phyloP scores from a whole-genome alignment of 208 protist genomes.

The Phytomonas serpens region DNA sequence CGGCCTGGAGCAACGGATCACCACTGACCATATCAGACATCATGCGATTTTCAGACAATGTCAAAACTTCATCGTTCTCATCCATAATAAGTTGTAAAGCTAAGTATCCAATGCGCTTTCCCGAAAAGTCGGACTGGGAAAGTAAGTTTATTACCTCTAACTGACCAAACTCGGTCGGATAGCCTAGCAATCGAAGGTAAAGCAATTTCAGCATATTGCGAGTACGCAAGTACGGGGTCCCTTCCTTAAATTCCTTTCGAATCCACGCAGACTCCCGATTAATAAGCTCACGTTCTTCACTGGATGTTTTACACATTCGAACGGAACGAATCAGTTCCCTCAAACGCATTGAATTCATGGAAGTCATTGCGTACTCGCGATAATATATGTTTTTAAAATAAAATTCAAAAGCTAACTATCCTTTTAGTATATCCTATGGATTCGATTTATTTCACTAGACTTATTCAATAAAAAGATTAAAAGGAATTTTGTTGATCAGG shows the following conservation, averaged over 20 bases:
- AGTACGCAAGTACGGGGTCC: constrained; percentile 88
- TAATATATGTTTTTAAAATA: not conserved
- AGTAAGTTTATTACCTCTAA: constrained; percentile 98
- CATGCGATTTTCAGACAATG: constrained; percentile 97
- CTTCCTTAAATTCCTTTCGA: constrained; percentile 91
- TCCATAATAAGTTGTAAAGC: constrained; percentile 94
- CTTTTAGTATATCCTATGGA: not conserved
- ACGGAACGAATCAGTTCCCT: constrained; percentile 96
- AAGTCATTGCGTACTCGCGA: constrained; percentile 33
- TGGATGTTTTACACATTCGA: constrained; percentile 93
- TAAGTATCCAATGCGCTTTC: constrained; percentile 98
- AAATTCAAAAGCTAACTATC: not conserved
- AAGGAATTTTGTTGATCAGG: too few species aligned
- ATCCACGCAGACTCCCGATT: constrained; percentile 95
- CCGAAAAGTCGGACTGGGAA: constrained; percentile 91
- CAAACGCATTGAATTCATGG: constrained; percentile 73
- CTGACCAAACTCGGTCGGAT: constrained; percentile 99
- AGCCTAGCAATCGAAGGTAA: constrained; percentile 99
- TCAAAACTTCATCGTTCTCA: constrained; percentile 97
- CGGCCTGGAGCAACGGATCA: constrained; percentile 86
- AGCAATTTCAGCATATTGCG: constrained; percentile 99
- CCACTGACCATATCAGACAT: constrained; percentile 90
- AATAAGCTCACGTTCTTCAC: constrained; percentile 95
- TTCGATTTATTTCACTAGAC: not conserved
- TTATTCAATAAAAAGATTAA: constrained; percentile 1